Conservation (phyloP, 176 grass and related monocot genomes). For the Hsuehochloa calcarea region DNA sequence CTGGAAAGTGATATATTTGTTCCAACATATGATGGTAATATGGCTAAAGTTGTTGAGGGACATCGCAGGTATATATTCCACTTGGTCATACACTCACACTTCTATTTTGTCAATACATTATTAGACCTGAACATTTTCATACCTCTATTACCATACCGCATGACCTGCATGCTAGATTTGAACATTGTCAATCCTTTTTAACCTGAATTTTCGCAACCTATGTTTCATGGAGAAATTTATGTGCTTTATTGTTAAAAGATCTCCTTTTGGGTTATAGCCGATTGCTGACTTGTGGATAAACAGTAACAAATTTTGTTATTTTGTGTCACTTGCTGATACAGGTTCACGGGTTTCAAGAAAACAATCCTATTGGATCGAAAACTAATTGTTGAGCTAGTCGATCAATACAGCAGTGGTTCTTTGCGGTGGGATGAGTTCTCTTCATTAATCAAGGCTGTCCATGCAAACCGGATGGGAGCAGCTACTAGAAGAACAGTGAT, state of each 20-base stretch:
- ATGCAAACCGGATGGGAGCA: conserved; percentile 69
- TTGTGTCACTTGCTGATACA: conserved; percentile 20
- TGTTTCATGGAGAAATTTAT: neutral
- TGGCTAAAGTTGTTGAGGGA: conserved; percentile 59
- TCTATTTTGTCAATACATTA: neutral
- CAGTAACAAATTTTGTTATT: neutral
- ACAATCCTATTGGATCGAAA: conserved; percentile 74
- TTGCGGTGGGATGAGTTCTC: conserved; percentile 85
- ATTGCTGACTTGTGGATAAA: neutral
- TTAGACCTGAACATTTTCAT: neutral
- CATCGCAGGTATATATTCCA: conserved; percentile 52
- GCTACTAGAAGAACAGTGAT: conserved; percentile 49
- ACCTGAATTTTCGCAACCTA: neutral
- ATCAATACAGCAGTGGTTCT: conserved; percentile 65
- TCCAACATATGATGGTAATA: conserved; percentile 55
- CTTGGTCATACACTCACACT: neutral
- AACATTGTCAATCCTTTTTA: neutral
- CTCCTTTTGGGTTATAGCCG: neutral
- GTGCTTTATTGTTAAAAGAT: neutral
- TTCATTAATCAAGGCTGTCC: conserved; percentile 55
- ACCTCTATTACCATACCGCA: neutral
- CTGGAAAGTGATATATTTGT: conserved; percentile 62
- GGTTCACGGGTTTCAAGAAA: conserved; percentile 90
- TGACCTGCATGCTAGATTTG: conserved; percentile 3
- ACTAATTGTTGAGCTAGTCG: conserved; percentile 69